Conservation (phyloP, 768 basidiomycete species). For the Collybia sp. region DNA sequence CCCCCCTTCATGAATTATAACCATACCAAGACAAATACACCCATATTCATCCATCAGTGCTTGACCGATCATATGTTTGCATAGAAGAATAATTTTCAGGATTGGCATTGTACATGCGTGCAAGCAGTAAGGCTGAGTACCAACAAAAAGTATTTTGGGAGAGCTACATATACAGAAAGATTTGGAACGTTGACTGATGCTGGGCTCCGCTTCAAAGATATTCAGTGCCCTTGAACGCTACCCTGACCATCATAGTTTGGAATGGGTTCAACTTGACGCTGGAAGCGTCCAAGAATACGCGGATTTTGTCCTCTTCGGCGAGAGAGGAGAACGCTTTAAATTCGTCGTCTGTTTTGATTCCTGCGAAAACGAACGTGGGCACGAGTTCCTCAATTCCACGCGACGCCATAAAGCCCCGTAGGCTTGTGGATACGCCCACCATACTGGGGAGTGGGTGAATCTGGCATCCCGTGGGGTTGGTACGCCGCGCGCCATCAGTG, state of each 20-base stretch:
- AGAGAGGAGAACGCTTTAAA: constrained; percentile 11
- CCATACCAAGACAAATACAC: constrained; percentile 20
- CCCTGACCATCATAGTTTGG: constrained; percentile 9
- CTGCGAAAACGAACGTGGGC: constrained; percentile 17
- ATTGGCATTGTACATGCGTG: neutral
- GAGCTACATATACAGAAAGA: neutral
- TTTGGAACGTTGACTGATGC: neutral
- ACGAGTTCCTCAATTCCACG: constrained; percentile 20
- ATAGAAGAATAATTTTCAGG: constrained; percentile 7
- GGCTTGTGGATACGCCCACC: constrained; percentile 4
- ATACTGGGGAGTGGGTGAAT: constrained; percentile 11
- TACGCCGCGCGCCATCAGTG: too few species aligned
- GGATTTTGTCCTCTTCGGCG: neutral
- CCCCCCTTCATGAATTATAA: constrained; percentile 15
- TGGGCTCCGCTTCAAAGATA: neutral
- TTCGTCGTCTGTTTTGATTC: constrained; percentile 15
- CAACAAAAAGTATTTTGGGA: neutral
- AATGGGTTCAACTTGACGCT: constrained; percentile 4
- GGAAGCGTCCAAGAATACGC: neutral
- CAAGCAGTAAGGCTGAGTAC: neutral
- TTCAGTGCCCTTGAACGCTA: neutral
- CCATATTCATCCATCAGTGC: constrained; percentile 10
- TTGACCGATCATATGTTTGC: constrained; percentile 14
- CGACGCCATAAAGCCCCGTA: constrained; percentile 11
- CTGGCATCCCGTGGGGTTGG: constrained; percentile 8